Evolutionary conservation across 2,329 filamentous ascomycete species (phyloP), one percentile per base, ranked within the genome.

Genomic region (Alternaria metachromatica): DNA sequence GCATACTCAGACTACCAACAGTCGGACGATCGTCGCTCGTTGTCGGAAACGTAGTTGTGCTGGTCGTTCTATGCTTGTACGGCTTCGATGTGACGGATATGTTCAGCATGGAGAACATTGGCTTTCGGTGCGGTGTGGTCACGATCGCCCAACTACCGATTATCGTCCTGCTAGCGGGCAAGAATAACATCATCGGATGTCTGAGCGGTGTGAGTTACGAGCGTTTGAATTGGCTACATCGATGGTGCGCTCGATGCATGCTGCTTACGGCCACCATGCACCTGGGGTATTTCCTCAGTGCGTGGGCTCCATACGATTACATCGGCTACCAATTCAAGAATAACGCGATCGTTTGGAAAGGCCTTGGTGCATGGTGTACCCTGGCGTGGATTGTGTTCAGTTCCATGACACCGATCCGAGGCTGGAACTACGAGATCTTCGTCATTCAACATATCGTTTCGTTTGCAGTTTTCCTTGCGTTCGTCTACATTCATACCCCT

Each of bases 191-290:
- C 20, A 80, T 92, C n/a, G 89, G 87, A 1, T 82, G 84, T 57
- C 78, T 92, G 23, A 84, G 86, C 5, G 90, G 90, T 11, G 84
- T 86, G 10, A 88, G 89, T 64, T 88, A 92, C 72, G 90, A 92
- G 78, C 85, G 88, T 9, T 81, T 92, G 62, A 92, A 91, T 75
- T 92, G 90, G 90, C 79, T 92, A 56, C 90, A 93, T 72, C 86
- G 90, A 64, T 93, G 90, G 90, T 87, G 89, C 10, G 89, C 88
- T 4, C 85, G 90, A 62, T 90, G 88, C 59, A 87, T 92, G 80
- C 85, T 92, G 37, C 80, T 92, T 15, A 91, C 88, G 0, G 87
- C 87, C 2, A 89, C 89, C 1, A 84, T 92, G 4, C 90, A 93
- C 70, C 89, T 91, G 63, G 90, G 87, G 69, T 87, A 90, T 76